Evolutionary conservation across 345 rosid species (phyloP).

Genomic region (Eutrema japonicum): DNA sequence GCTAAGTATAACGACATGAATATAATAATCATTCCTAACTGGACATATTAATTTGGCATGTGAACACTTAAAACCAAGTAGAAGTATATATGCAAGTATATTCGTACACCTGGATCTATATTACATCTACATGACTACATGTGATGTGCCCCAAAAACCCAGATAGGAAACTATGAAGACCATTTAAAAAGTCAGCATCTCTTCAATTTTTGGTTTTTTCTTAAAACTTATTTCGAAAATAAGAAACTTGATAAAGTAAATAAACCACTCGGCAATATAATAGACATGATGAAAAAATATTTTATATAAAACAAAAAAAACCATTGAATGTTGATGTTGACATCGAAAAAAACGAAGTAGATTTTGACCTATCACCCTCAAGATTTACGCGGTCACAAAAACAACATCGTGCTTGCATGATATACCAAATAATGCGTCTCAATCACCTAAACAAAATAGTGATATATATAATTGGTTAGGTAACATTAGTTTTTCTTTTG

Average conservation of each 20-base stretch:
- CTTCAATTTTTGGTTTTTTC: not conserved
- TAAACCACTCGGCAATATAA: constrained; percentile 17
- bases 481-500: constrained; percentile 10
- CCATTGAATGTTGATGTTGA: constrained; percentile 4
- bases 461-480: constrained; percentile 23
- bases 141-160: constrained; percentile 19
- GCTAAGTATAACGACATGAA: not conserved
- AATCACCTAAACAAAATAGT: constrained; percentile 25
- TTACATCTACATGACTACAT: not conserved
- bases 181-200: constrained; percentile 18
- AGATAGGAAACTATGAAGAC: constrained; percentile 8
- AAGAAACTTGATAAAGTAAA: constrained; percentile 16
- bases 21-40: not conserved
- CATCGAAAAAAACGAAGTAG: not conserved
- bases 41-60: constrained; percentile 15
- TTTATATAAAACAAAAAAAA: not conserved
- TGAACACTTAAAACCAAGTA: constrained; percentile 19
- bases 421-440: constrained; percentile 41
- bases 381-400: constrained; percentile 41
- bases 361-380: constrained; percentile 22
- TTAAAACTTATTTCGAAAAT: not conserved
- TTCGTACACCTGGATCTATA: constrained; percentile 34
- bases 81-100: constrained; percentile 10
- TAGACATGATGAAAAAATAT: constrained; percentile 21
- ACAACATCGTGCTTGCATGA: constrained; percentile 42